A percentile compares a stretch with the other conserved stretches of the same genome.
Conservation (phyloP, 306 rosid genomes). For the Cotoneaster glaucophyllus region DNA sequence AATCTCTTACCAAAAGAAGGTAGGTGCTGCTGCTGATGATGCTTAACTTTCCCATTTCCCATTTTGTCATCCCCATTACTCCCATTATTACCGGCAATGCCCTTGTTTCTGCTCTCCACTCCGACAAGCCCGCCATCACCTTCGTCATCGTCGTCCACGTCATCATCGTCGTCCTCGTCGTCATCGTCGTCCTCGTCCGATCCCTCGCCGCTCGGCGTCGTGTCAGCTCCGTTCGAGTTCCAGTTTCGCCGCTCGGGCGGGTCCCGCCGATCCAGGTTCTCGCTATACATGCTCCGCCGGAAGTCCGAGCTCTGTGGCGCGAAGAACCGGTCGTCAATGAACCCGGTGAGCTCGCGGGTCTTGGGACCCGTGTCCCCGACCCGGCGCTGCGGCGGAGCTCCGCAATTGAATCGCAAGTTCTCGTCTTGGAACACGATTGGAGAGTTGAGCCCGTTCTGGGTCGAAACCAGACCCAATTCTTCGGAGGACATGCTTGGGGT, state of each 20-base stretch:
- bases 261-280: constrained; percentile 36
- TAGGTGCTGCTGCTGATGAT: constrained; percentile 25
- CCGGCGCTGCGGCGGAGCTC: constrained; percentile 45
- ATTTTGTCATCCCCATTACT: constrained; percentile 34
- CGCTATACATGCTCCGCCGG: constrained; percentile 49
- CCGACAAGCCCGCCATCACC: constrained; percentile 45
- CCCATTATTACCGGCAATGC: constrained; percentile 23
- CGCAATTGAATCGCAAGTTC: constrained; percentile 55
- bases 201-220: constrained; percentile 56
- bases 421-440: constrained; percentile 60
- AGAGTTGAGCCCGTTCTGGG: constrained; percentile 56
- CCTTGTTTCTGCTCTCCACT: constrained; percentile 37
- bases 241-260: constrained; percentile 44
- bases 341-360: constrained; percentile 61
- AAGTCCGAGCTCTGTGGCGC: constrained; percentile 46
- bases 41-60: constrained; percentile 62
- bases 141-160: constrained; percentile 50
- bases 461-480: constrained; percentile 44
- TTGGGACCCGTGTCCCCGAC: constrained; percentile 53
- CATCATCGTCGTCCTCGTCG: constrained; percentile 49
- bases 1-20: constrained; percentile 54
- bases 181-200: constrained; percentile 62
- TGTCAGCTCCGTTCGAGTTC: constrained; percentile 46
- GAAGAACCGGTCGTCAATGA: constrained; percentile 62
- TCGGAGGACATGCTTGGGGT: constrained; percentile 56